These are phyloP conservation scores for Alternaria tenuissima DNA, from an alignment of 2,329 filamentous ascomycete species.

Conservation along the genomic window DNA sequence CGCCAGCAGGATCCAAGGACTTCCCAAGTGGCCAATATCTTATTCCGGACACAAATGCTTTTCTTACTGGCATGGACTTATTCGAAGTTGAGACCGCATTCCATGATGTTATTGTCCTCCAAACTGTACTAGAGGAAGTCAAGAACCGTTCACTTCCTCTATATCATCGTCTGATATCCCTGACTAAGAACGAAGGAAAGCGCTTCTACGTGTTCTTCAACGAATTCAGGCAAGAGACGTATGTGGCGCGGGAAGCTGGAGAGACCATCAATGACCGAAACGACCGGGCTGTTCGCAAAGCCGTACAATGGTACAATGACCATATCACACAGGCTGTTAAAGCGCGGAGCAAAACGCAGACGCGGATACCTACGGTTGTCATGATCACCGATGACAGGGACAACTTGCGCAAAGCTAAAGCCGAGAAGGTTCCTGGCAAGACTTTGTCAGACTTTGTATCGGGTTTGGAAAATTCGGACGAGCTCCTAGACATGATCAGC, in stretches of 20 bases:
- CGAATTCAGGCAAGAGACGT: conserved; percentile 92
- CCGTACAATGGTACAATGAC: conserved; percentile 88
- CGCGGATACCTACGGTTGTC: conserved; percentile 76
- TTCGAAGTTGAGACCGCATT: conserved; percentile 93
- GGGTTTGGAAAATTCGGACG: conserved; percentile 82
- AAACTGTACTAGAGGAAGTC: conserved; percentile 95
- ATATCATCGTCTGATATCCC: conserved; percentile 88
- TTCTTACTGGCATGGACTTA: conserved; percentile 94
- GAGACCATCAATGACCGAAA: conserved; percentile 97
- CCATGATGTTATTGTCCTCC: conserved; percentile 94
- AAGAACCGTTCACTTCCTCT: conserved; percentile 92
- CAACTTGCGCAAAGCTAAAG: conserved; percentile 82
- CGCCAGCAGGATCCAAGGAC: conserved; percentile 80
- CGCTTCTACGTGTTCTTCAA: conserved; percentile 99
- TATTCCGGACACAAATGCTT: conserved; percentile 93
- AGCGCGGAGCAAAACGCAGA: conserved; percentile 59
- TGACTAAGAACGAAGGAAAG: conserved; percentile 96
- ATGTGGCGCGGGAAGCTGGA: conserved; percentile 75
- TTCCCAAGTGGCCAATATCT: conserved; percentile 93
- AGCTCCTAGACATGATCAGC: conserved; percentile 91
- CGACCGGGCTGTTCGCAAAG: conserved; percentile 85
- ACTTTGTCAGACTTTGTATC: conserved; percentile 79
- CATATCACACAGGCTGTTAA: conserved; percentile 74
- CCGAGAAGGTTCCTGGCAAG: conserved; percentile 74
- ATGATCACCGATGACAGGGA: conserved; percentile 95